phyloP scores from a whole-genome alignment of 129 eudicot genomes.

The Dittrichia graveolens region DNA sequence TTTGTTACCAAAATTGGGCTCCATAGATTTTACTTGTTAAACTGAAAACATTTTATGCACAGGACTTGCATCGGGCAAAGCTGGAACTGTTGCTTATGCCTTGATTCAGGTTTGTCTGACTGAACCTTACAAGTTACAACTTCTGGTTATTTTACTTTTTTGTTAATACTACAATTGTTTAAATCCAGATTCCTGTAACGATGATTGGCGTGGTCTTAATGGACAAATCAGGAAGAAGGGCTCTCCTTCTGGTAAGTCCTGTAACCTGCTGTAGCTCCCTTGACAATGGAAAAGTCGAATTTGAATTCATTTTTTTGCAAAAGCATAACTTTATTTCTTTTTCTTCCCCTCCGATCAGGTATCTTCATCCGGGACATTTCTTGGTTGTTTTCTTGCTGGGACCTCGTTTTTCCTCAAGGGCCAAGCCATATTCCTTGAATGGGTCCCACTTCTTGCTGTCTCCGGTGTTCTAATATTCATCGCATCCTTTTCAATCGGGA shows the following conservation, averaged over 20 bases:
- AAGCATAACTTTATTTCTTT: neutral
- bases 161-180: constrained; percentile 9
- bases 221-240: constrained; percentile 88
- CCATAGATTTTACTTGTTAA: neutral
- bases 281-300: constrained; percentile 10
- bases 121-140: neutral
- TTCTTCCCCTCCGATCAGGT: constrained; percentile 36
- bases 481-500: constrained; percentile 76
- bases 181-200: constrained; percentile 70
- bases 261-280: neutral
- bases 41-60: constrained; percentile 23
- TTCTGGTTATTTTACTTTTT: neutral
- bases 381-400: constrained; percentile 68
- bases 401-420: constrained; percentile 75
- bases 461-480: constrained; percentile 77
- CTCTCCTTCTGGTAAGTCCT: constrained; percentile 63
- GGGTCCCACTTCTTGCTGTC: constrained; percentile 79
- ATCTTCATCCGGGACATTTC: constrained; percentile 69
- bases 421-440: constrained; percentile 47
- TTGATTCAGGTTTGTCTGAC: constrained; percentile 58
- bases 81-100: constrained; percentile 74
- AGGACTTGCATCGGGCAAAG: constrained; percentile 69
- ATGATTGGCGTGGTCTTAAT: constrained; percentile 66
- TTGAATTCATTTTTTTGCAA: neutral
- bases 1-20: no score